Percentiles rank a stretch among this genome's conserved stretches.
phyloP scores from a whole-genome alignment of 176 grass and related monocot genomes.

The bread wheat (Triticum aestivum) region DNA sequence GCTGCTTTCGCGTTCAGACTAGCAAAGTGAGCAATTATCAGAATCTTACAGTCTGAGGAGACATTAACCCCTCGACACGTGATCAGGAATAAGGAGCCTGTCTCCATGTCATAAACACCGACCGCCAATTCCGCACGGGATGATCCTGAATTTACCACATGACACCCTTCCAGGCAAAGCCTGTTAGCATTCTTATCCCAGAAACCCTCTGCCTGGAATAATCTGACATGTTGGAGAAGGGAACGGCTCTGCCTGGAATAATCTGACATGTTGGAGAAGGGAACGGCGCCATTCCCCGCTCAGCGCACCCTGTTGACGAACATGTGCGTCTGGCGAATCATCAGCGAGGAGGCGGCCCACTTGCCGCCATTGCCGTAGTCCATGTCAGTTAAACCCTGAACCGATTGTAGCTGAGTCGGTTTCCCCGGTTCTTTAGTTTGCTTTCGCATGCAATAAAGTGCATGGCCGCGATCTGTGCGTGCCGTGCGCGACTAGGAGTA shows the following conservation, averaged over 20 bases:
- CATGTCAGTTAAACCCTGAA: no score
- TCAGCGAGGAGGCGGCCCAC: slow-evolving; percentile 24
- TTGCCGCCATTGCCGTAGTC: slow-evolving; percentile 1
- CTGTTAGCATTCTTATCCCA: slow-evolving; percentile 51
- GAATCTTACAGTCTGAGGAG: slow-evolving; percentile 50
- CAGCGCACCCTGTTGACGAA: slow-evolving; percentile 53
- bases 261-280: slow-evolving; percentile 52
- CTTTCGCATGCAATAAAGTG: no score
- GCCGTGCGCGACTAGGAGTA: no score
- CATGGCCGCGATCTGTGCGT: no score
- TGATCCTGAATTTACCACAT: slow-evolving; percentile 28
- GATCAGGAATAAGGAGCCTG: slow-evolving; percentile 67
- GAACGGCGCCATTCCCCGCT: slow-evolving; percentile 42
- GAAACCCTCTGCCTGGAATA: slow-evolving; percentile 57
- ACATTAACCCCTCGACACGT: slow-evolving; percentile 49
- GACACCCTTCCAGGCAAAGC: slow-evolving; percentile 74
- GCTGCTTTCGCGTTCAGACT: slow-evolving; percentile 46
- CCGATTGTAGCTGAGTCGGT: no score
- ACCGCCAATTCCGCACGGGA: slow-evolving; percentile 26
- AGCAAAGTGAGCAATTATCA: slow-evolving; percentile 65
- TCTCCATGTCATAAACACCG: slow-evolving; percentile 64
- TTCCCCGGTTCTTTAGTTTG: no score
- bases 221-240: background rate
- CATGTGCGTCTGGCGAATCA: slow-evolving; percentile 40
- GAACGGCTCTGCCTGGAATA: background rate